Conservation (phyloP, 345 rosid genomes). For the Camelina neglecta region DNA sequence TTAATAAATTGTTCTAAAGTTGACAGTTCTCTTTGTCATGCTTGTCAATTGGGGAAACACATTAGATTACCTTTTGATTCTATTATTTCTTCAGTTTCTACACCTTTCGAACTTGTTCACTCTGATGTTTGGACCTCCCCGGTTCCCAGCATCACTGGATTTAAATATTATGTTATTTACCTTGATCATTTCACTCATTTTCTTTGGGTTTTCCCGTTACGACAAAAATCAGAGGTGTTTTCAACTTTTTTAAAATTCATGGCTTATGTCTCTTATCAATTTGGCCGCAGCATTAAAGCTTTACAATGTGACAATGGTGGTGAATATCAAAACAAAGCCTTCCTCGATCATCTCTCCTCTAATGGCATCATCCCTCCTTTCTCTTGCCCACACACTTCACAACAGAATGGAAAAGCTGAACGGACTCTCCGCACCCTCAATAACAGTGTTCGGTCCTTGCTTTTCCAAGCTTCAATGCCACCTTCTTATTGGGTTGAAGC, state of each 20-base stretch:
- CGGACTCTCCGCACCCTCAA: neutral
- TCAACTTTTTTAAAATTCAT: no score
- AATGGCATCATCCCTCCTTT: no score
- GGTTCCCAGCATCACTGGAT: neutral
- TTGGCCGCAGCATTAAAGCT: no score
- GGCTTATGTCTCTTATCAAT: no score
- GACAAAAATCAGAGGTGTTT: no score
- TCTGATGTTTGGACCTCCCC: neutral
- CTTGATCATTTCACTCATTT: neutral
- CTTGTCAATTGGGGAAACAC: no score
- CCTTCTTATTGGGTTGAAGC: neutral
- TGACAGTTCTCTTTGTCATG: no score
- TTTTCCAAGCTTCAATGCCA: neutral
- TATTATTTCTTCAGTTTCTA: neutral
- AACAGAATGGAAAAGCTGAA: neutral
- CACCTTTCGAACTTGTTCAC: neutral
- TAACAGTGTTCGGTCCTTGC: accelerated
- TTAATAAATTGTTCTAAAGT: no score
- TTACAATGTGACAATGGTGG: no score
- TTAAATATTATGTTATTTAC: neutral
- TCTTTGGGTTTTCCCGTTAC: neutral
- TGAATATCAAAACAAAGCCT: no score
- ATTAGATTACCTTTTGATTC: no score
- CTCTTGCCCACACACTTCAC: neutral
- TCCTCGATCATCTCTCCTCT: no score